Evolutionary conservation across 2,329 filamentous ascomycete genomes (phyloP), one percentile per base, ranked within the genome.

Genomic region (Ophiostoma himal-ulmi): DNA sequence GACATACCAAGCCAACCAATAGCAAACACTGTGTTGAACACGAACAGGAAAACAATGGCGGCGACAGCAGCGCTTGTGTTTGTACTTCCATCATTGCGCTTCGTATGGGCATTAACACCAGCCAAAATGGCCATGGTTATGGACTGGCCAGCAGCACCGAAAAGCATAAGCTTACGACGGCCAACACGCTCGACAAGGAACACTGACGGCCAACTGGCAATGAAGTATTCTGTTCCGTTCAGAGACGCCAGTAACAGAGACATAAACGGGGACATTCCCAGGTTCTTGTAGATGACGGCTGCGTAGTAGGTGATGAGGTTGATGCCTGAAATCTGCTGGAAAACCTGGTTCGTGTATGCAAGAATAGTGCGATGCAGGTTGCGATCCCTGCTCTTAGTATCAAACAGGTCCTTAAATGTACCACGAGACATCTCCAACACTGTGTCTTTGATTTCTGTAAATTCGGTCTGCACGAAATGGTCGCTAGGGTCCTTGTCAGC

Each of bases 81-180:
- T 11, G 37, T 41, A 22, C n/a, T 44, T 1, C 65, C 65, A 14
- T 67, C 65, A n/a, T 39, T 39, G 73, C 39, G 69, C n/a, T 68
- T 69, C n/a, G 57, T 60, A 39, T 70, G 75, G 4, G 79, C 78
- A 70, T 80, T 79, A 13, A 78, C 80, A 44, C 83, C 82, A 3
- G 77, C 74, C 73, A 81, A 76, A 36, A 88, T 80, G 6, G 83
- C 80, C 86, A 88, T 88, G 36, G 81, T 83, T 1, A 83, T 73
- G 41, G 82, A 83, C 81, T 87, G 86, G 0, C 86, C 86, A 11
- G 82, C 79, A 0, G 86, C 84, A 41, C 86, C 86, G 69, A 86
- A 82, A 52, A 75, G 62, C 73, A 75, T 73, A n/a, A 75, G 69
- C 70, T 73, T 73, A 34, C 74, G 72, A 8, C 74, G 72, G 11